These are phyloP conservation scores for Hymenoscyphus fructigenus DNA, from an alignment of 2,329 filamentous ascomycete genomes.

Conservation along the genomic window DNA sequence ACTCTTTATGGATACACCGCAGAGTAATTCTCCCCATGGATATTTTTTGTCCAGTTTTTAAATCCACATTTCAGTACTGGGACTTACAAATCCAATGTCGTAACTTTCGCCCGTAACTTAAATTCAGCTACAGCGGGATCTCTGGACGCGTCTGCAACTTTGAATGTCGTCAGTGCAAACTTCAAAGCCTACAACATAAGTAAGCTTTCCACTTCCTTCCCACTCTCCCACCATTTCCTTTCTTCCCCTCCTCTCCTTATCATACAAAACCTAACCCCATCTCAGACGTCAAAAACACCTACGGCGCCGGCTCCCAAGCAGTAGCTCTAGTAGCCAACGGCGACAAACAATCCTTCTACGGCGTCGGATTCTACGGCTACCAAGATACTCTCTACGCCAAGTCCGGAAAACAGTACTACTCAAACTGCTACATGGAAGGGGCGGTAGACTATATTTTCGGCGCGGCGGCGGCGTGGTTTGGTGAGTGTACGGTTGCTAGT, in stretches of 20 bases:
- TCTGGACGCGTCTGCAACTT: neutral
- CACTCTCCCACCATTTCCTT: too few relatives aligned
- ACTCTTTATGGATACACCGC: conserved; percentile 49
- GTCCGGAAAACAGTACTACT: conserved; percentile 53
- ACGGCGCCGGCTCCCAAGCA: conserved; percentile 48
- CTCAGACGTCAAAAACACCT: conserved; percentile 46
- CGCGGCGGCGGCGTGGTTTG: conserved; percentile 37
- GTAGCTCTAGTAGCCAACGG: conserved; percentile 52
- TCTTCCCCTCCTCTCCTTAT: too few relatives aligned
- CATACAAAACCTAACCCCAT: too few relatives aligned
- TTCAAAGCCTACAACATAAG: neutral
- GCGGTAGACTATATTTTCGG: conserved; percentile 59
- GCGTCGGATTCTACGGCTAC: conserved; percentile 50
- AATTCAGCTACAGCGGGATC: neutral
- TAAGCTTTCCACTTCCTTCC: too few relatives aligned
- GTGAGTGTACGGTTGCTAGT: neutral
- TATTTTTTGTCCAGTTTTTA: too few relatives aligned
- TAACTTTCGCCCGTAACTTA: neutral
- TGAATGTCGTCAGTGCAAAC: neutral
- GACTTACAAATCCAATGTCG: neutral
- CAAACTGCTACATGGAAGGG: conserved; percentile 54
- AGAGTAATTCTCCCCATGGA: neutral
- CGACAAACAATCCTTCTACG: conserved; percentile 53
- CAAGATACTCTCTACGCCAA: conserved; percentile 54
- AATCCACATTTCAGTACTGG: neutral